Base-by-base conservation (phyloP, 495 filamentous ascomycete species). In the Sordaria brevicollis region DNA sequence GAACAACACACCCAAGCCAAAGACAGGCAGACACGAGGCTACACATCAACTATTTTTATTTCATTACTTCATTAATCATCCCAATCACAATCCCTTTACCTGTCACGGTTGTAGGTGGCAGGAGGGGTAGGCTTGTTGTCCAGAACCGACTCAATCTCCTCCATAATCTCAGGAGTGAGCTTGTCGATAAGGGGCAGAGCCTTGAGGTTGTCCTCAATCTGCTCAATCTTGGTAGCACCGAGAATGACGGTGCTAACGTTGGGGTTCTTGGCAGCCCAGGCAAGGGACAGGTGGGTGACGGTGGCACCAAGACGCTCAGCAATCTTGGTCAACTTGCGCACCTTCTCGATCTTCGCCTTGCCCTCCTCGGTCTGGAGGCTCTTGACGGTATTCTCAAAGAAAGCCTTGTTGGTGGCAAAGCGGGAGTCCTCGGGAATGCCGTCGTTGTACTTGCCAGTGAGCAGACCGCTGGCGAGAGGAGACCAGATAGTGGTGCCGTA, bases 401-500 rank as follows among this genome's bases (percentile, higher is more conserved):
- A 81, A n/a, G 71, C 79, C 66, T 76, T 76, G 75, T 81, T 81
- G 71, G 78, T 82, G 29, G 79, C 81, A 66, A 87, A 82, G 29
- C 88, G 81, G n/a, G 85, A 87, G 70, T 82, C 86, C 68, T 84
- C 79, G 33, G 86, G 87, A 35, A 89, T 81, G 31, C 82, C 86
- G 36, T 91, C 85, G 78, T 93, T 92, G 81, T 94, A 94, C 81
- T 94, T 94, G 21, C 92, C 92, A 0, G 88, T 92, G 71, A 94
- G 78, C 29, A 93, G 72, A 3, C 92, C 92, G 35, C 82, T 84
- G 73, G 89, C 88, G 34, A 94, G 80, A 5, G 92, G 92, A 5
- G 84, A 88, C 78, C 87, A 94, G 29, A 86, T 87, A 11, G 92
- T 94, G 72, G 91, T 79, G n/a, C 91, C 90, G 35, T 89, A 81